Evolutionary conservation across 2,329 filamentous ascomycete genomes (phyloP).

Genomic region (Apiospora phragmitis): DNA sequence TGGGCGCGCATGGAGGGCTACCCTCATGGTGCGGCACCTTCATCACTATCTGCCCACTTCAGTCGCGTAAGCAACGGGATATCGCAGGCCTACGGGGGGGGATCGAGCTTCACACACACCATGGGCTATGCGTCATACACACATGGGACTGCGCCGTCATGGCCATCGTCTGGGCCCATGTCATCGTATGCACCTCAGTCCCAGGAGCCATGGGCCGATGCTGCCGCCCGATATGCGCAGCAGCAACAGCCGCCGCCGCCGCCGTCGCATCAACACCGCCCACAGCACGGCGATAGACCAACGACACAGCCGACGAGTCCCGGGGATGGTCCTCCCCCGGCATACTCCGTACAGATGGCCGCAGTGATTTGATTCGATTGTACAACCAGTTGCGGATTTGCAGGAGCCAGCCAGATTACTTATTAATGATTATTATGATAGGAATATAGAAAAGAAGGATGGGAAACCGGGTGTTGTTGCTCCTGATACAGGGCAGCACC

Average conservation of each 20-base stretch:
- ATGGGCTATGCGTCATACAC: not conserved
- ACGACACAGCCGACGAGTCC: not conserved
- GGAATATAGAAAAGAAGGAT: not conserved
- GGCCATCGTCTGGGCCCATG: not conserved
- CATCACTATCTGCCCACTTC: not conserved
- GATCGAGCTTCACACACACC: not conserved
- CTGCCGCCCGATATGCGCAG: not conserved
- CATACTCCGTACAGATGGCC: not conserved
- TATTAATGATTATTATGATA: not conserved
- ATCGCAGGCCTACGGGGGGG: not conserved
- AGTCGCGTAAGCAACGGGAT: not conserved
- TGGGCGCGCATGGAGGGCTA: slow-evolving; percentile 23
- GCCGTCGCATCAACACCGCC: not conserved
- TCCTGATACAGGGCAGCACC: not conserved
- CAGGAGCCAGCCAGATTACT: not conserved
- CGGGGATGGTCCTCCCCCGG: not conserved
- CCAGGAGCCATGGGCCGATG: slow-evolving; percentile 5
- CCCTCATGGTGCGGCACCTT: not conserved
- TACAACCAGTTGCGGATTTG: not conserved
- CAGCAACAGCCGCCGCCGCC: not conserved
- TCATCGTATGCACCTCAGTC: not conserved
- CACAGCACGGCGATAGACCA: not conserved
- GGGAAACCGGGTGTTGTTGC: not conserved
- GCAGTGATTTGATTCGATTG: not conserved
- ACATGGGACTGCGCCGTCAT: not conserved